Conservation (phyloP, 192 early-diverging fungal genomes). For the Coemansia guatemalensis region DNA sequence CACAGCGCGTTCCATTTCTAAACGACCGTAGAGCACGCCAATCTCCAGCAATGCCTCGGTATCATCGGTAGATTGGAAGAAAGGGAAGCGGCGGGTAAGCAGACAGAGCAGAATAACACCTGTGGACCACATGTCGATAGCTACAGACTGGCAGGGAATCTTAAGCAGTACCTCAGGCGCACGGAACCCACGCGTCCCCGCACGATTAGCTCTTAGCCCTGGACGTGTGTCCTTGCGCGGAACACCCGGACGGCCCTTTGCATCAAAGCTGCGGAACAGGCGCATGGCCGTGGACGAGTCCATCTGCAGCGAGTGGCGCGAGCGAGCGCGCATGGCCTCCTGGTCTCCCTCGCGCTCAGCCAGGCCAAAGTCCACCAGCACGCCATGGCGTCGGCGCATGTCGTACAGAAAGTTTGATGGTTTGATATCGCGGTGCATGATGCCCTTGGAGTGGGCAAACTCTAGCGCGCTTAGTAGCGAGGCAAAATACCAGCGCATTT, state of each 20-base stretch:
- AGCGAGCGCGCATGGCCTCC: constrained; percentile 29
- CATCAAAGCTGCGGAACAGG: constrained; percentile 46
- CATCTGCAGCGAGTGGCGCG: constrained; percentile 45
- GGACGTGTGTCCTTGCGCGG: constrained; percentile 58
- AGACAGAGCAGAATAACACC: constrained; percentile 85
- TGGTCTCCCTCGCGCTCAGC: constrained; percentile 62
- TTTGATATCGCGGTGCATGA: constrained; percentile 93
- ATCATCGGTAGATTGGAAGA: constrained; percentile 88
- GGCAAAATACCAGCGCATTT: constrained; percentile 76
- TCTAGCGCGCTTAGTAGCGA: constrained; percentile 69
- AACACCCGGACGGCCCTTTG: constrained; percentile 42
- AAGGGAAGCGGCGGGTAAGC: constrained; percentile 81
- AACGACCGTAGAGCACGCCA: constrained; percentile 72
- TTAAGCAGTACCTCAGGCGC: constrained; percentile 92
- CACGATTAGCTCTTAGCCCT: constrained; percentile 72
- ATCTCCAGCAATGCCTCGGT: constrained; percentile 84
- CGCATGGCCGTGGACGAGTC: constrained; percentile 45
- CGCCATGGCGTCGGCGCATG: constrained; percentile 63
- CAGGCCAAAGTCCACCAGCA: constrained; percentile 92
- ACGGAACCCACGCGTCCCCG: constrained; percentile 90
- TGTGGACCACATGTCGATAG: constrained; percentile 91
- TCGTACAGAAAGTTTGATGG: constrained; percentile 95
- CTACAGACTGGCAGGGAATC: constrained; percentile 70
- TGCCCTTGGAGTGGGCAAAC: constrained; percentile 66
- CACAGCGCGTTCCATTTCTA: constrained; percentile 72